A percentile compares a stretch with the other conserved stretches of the same genome.
Conservation (phyloP, 2,329 filamentous ascomycete genomes). For the Tothia fuscella region DNA sequence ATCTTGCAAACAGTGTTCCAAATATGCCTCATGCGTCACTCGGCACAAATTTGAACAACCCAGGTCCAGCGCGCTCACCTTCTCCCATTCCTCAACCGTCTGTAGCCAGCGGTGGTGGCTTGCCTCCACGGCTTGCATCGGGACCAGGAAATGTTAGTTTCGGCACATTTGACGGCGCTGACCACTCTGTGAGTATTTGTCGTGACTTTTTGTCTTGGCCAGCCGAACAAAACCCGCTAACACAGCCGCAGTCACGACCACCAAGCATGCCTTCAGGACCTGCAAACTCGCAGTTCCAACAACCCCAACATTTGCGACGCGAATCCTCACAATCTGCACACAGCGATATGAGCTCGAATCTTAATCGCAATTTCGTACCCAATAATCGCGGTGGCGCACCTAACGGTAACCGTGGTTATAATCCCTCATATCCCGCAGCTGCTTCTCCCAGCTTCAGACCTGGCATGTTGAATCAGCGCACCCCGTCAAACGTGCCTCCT, state of each 20-base stretch:
- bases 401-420: too few species aligned
- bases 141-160: slow-evolving; percentile 65
- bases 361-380: slow-evolving; percentile 25
- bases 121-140: slow-evolving; percentile 62
- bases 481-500: slow-evolving; percentile 41
- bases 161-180: slow-evolving; percentile 71
- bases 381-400: slow-evolving; percentile 41
- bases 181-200: slow-evolving; percentile 53
- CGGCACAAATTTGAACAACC: slow-evolving; percentile 45
- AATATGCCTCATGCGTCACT: slow-evolving; percentile 52
- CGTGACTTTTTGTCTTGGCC: background rate
- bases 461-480: slow-evolving; percentile 33
- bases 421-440: too few species aligned
- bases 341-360: slow-evolving; percentile 51
- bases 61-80: slow-evolving; percentile 74
- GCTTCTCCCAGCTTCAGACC: slow-evolving; percentile 12
- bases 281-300: slow-evolving; percentile 28
- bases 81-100: slow-evolving; percentile 86
- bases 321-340: slow-evolving; percentile 78
- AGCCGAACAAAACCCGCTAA: background rate
- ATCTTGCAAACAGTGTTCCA: slow-evolving; percentile 54
- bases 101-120: slow-evolving; percentile 69
- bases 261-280: slow-evolving; percentile 7
- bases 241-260: background rate
- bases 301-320: slow-evolving; percentile 68